Conservation (phyloP, 192 early-diverging fungal species). For the Cladochytrium replicatum region DNA sequence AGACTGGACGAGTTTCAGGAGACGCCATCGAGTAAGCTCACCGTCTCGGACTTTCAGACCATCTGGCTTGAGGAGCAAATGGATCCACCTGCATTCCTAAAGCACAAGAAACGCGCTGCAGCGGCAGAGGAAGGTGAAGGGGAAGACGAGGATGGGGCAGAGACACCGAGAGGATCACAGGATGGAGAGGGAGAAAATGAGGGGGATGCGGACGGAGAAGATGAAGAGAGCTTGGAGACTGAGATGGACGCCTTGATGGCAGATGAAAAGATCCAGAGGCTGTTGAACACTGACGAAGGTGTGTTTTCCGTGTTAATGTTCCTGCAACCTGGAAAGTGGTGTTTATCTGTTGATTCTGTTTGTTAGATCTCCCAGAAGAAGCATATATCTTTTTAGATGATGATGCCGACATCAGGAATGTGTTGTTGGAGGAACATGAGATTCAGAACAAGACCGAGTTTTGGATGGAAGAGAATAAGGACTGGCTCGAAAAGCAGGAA, state of each 20-base stretch:
- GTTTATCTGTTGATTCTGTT: background rate
- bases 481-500: slow-evolving; percentile 62
- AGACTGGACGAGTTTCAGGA: slow-evolving; percentile 70
- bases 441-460: slow-evolving; percentile 65
- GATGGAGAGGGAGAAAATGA: slow-evolving; percentile 24
- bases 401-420: slow-evolving; percentile 37
- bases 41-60: slow-evolving; percentile 69
- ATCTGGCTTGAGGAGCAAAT: slow-evolving; percentile 72
- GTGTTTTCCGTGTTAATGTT: background rate
- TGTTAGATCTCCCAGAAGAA: background rate
- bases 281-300: background rate
- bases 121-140: slow-evolving; percentile 15
- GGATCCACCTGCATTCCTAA: slow-evolving; percentile 77
- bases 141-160: slow-evolving; percentile 12
- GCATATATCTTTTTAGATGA: slow-evolving; percentile 25
- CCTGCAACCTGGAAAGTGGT: background rate
- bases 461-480: slow-evolving; percentile 83
- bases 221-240: slow-evolving; percentile 4
- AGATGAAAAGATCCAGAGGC: background rate
- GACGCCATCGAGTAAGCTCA: slow-evolving; percentile 66
- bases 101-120: slow-evolving; percentile 9
- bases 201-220: background rate
- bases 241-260: background rate
- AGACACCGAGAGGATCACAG: too few species aligned
- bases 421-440: slow-evolving; percentile 63